Percentiles rank a stretch among this genome's conserved stretches.
phyloP scores from a whole-genome alignment of 1,284 basidiomycete genomes.

The Ustilago curta region DNA sequence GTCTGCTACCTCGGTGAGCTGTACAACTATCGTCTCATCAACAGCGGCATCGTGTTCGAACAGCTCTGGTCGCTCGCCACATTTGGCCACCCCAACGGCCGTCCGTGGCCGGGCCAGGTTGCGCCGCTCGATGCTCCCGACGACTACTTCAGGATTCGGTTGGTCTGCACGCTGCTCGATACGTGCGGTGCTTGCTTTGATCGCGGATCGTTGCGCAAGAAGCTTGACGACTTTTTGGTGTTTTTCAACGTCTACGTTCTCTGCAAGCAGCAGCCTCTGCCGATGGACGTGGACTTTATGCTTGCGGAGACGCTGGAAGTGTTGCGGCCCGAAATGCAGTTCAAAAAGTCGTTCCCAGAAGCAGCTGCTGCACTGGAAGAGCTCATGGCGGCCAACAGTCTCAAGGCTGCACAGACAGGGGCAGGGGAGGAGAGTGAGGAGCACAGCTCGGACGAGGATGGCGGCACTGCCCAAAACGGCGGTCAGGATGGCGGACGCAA shows the following conservation, averaged over 20 bases:
- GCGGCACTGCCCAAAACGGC: constrained; percentile 58
- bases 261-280: constrained; percentile 82
- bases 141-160: constrained; percentile 93
- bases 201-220: constrained; percentile 87
- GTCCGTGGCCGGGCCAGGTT: constrained; percentile 83
- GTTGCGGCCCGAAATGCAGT: constrained; percentile 63
- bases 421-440: constrained; percentile 34
- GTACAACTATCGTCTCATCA: constrained; percentile 94
- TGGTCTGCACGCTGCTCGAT: constrained; percentile 91
- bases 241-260: constrained; percentile 94
- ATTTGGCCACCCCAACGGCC: constrained; percentile 92
- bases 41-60: constrained; percentile 90
- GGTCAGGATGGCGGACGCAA: constrained; percentile 71
- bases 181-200: constrained; percentile 99
- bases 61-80: constrained; percentile 94
- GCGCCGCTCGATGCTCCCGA: constrained; percentile 88
- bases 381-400: constrained; percentile 75
- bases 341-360: constrained; percentile 82
- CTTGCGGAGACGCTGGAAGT: constrained; percentile 86
- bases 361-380: constrained; percentile 88
- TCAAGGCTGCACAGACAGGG: constrained; percentile 14
- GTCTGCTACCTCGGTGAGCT: constrained; percentile 95
- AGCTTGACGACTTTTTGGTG: constrained; percentile 88
- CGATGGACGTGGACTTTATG: constrained; percentile 99
- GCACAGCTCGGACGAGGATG: constrained; percentile 17